Base-by-base conservation (phyloP, 805 yeast genomes). In the Spathaspora girioi region DNA sequence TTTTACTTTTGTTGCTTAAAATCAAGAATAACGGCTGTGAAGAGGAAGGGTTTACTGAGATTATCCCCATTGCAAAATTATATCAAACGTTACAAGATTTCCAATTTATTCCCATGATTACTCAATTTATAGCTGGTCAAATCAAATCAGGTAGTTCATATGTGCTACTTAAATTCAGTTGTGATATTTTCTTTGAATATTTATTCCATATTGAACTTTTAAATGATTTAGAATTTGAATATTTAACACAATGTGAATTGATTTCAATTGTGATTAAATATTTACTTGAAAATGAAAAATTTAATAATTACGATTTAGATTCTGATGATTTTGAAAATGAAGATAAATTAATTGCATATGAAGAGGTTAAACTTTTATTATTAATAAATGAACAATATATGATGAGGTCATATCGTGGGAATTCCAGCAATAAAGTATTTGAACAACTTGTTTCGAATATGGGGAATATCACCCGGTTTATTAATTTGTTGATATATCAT, bases 341-440 rank as follows among this genome's bases (percentile, higher is more conserved):
- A 46, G 76, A 75, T 55, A 86, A 83, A 61, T 57, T 70, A n/a
- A 63, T 69, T 12, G 75, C 77, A 10, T 82, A 81, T 54, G 80
- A 88, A 40, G 83, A 86, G 54, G 84, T 91, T 70, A 84, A 83
- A 59, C 70, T 89, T 14, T 66, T 92, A 11, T 70, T 92, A 40
- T 84, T 90, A 1, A 71, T 92, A 23, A 92, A 92, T 67, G 97
- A 92, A 64, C 97, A 92, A 67, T 92, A 82, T 66, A 82, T 92
- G 85, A 86, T 89, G 81, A 54, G 73, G 57, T 65, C 77, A 57
- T 59, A 76, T 65, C 51, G 66, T 4, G 49, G 56, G 1, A 54
- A 54, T 1, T 46, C 55, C 23, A 80, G 83, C 58, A 79, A 78
- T 56, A 58, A 61, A 52, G 86, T 88, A 1, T 81, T 87, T 59